These are phyloP conservation scores for Phlegmacium glaucopus DNA, from an alignment of 768 basidiomycete species.

Conservation along the genomic window DNA sequence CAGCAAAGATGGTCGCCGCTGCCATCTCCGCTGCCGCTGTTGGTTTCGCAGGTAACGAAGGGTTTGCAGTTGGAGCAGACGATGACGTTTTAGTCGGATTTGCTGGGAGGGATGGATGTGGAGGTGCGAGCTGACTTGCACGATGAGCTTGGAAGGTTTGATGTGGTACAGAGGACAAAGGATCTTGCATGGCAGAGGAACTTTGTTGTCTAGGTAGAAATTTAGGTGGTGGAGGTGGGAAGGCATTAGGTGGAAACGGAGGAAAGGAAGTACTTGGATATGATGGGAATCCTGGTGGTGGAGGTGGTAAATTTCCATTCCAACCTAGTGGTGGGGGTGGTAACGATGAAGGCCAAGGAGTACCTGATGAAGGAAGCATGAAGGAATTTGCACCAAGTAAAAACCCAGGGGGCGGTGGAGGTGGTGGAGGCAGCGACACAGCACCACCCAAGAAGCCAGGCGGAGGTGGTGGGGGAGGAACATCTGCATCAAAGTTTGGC, in stretches of 20 bases:
- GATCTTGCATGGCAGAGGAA: constrained; percentile 64
- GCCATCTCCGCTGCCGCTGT: constrained; percentile 34
- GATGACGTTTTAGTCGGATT: constrained; percentile 29
- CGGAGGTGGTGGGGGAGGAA: constrained; percentile 26
- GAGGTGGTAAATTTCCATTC: constrained; percentile 15
- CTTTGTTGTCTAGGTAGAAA: constrained; percentile 60
- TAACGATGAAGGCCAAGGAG: constrained; percentile 4
- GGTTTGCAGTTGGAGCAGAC: constrained; percentile 19
- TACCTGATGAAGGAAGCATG: constrained; percentile 11
- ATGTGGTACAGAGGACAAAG: constrained; percentile 70
- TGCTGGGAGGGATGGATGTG: constrained; percentile 41
- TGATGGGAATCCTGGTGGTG: constrained; percentile 26
- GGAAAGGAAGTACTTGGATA: constrained; percentile 24
- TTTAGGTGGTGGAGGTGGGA: constrained; percentile 55
- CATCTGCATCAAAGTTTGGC: constrained; percentile 19
- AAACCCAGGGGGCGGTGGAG: constrained; percentile 21
- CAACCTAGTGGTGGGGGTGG: constrained; percentile 12
- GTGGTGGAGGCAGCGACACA: constrained; percentile 21
- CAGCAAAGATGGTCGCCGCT: constrained; percentile 77
- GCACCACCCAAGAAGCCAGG: constrained; percentile 11
- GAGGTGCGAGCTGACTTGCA: constrained; percentile 32
- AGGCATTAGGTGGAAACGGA: constrained; percentile 23
- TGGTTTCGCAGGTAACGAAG: constrained; percentile 33
- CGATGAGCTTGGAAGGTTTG: constrained; percentile 76
- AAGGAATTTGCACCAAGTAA: constrained; percentile 11